Evolutionary conservation across 169 alveolate genomes (phyloP).

Genomic region (Babesia divergens): DNA sequence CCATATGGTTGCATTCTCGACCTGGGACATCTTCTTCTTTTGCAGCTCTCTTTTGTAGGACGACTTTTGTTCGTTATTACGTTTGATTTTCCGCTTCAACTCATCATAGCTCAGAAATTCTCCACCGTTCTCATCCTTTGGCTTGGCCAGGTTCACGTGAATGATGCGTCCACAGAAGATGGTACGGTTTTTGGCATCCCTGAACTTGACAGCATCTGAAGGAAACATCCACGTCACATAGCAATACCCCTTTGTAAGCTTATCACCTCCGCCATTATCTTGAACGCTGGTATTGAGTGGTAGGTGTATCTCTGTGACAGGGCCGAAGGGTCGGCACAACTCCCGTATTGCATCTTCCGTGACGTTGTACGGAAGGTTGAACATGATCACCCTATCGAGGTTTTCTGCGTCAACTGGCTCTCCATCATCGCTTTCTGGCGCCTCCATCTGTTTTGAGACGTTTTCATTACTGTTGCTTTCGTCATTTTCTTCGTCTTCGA

Average conservation of each 20-base stretch:
- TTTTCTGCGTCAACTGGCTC: slow-evolving; percentile 40
- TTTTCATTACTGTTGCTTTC: neutral
- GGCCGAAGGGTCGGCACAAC: slow-evolving; percentile 57
- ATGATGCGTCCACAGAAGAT: slow-evolving; percentile 74
- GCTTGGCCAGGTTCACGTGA: slow-evolving; percentile 65
- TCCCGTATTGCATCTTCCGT: slow-evolving; percentile 84
- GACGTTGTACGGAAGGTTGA: slow-evolving; percentile 86
- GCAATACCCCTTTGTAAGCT: slow-evolving; percentile 55
- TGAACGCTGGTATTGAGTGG: slow-evolving; percentile 19
- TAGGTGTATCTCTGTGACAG: slow-evolving; percentile 53
- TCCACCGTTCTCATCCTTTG: slow-evolving; percentile 16
- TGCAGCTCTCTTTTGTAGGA: slow-evolving; percentile 78
- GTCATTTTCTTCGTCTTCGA: slow-evolving; percentile 4
- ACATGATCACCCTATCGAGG: slow-evolving; percentile 76
- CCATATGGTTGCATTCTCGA: slow-evolving; percentile 90
- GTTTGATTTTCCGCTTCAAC: slow-evolving; percentile 55
- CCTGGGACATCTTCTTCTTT: slow-evolving; percentile 73
- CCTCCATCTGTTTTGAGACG: neutral
- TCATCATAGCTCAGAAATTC: slow-evolving; percentile 30
- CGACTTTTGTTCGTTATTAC: slow-evolving; percentile 74
- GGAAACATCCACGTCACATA: slow-evolving; percentile 53
- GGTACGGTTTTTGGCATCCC: slow-evolving; percentile 45
- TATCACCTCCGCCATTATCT: neutral
- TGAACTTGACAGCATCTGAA: slow-evolving; percentile 57
- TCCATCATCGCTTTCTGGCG: neutral